Percentiles rank a stretch among this genome's conserved stretches.
These are phyloP conservation scores for Coix lacrymajobi DNA, from an alignment of 176 grass and related monocot species.

Conservation along the genomic window DNA sequence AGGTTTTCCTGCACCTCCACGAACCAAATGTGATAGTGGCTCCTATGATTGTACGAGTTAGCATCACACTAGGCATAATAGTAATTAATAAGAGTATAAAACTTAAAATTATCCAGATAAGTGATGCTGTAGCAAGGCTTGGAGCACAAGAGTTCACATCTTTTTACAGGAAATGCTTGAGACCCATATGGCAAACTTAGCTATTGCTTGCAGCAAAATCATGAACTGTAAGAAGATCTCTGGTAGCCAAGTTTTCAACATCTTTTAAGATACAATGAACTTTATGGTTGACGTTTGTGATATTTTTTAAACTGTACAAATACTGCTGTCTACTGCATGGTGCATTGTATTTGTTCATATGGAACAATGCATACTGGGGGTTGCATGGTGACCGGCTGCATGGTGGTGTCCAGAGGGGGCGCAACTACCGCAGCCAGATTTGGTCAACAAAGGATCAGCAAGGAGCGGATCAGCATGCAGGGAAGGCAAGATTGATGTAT, in stretches of 20 bases:
- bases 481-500: too few relatives aligned
- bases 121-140: background rate
- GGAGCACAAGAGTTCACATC: background rate
- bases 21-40: background rate
- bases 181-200: background rate
- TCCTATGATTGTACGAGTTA: background rate
- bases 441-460: too few relatives aligned
- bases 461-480: too few relatives aligned
- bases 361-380: too few relatives aligned
- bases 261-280: background rate
- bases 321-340: background rate
- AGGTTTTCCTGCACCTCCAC: background rate
- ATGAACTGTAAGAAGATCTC: background rate
- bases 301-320: background rate
- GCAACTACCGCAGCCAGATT: too few relatives aligned
- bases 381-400: too few relatives aligned
- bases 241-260: background rate
- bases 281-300: background rate
- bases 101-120: background rate
- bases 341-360: background rate
- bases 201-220: background rate
- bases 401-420: too few relatives aligned
- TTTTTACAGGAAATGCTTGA: background rate
- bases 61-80: background rate
- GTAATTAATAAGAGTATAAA: background rate